Conservation (phyloP, 306 rosid genomes). For the Sechiopsis laciniata region DNA sequence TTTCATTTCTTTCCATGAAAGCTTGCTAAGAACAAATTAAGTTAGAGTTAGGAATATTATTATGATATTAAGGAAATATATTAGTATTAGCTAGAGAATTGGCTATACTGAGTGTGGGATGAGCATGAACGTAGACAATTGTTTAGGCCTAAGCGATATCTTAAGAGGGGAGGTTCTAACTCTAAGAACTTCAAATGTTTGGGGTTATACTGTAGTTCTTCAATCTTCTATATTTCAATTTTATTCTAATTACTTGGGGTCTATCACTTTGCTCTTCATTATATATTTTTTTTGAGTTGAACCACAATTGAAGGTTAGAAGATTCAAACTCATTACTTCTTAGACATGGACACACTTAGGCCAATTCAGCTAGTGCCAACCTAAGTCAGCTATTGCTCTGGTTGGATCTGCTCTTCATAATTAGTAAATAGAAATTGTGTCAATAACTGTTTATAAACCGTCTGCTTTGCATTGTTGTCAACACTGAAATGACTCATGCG, state of each 20-base stretch:
- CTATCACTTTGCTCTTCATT: too few relatives aligned
- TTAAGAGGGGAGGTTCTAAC: background rate
- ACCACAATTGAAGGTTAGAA: too few relatives aligned
- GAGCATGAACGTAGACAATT: too few relatives aligned
- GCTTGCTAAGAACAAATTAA: too few relatives aligned
- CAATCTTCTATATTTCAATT: background rate
- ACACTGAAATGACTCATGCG: constrained; percentile 18
- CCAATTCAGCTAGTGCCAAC: too few relatives aligned
- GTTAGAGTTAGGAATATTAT: background rate
- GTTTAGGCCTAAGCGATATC: background rate
- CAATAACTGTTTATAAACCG: background rate
- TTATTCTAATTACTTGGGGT: background rate
- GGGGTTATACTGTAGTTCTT: background rate
- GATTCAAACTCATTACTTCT: too few relatives aligned
- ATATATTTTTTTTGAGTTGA: background rate
- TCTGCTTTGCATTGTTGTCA: background rate
- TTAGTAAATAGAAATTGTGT: background rate
- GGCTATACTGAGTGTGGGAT: background rate
- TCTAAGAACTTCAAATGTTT: background rate
- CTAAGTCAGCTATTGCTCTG: too few relatives aligned
- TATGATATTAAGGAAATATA: background rate
- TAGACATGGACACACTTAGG: too few relatives aligned
- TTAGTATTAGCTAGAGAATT: background rate
- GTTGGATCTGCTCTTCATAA: background rate
- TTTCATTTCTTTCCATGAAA: too few relatives aligned